Percentiles rank a stretch among this genome's conserved stretches.
These are phyloP conservation scores for Xylaria nigripes DNA, from an alignment of 495 filamentous ascomycete genomes.

Conservation along the genomic window DNA sequence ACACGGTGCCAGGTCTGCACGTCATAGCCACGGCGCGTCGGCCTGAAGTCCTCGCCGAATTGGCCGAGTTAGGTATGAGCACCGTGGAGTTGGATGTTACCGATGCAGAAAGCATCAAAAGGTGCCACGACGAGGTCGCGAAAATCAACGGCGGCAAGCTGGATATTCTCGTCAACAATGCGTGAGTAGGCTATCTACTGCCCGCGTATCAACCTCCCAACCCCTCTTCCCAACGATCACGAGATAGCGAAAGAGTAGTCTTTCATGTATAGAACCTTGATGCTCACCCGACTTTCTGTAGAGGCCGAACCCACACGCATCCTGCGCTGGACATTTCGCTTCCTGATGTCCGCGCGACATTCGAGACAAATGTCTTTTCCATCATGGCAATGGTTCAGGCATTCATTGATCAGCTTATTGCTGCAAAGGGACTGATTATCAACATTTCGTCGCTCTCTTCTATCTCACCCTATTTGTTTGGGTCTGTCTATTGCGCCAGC, in stretches of 20 bases:
- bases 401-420: constrained; percentile 46
- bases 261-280: not conserved
- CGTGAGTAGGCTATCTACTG: constrained; percentile 29
- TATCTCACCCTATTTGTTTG: constrained; percentile 39
- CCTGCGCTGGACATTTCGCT: constrained; percentile 48
- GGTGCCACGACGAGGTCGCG: constrained; percentile 38
- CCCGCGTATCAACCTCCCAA: not conserved
- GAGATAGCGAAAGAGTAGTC: not conserved
- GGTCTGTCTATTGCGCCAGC: constrained; percentile 43
- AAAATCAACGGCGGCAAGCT: constrained; percentile 48
- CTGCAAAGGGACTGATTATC: constrained; percentile 46
- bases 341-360: constrained; percentile 44
- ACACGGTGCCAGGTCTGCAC: constrained; percentile 33
- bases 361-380: constrained; percentile 58
- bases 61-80: constrained; percentile 40
- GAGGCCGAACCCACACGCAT: constrained; percentile 43
- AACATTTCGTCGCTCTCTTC: constrained; percentile 47
- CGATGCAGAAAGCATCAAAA: constrained; percentile 40
- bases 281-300: constrained; percentile 9
- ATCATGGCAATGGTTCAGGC: constrained; percentile 46
- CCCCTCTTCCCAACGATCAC: not conserved
- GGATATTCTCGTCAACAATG: constrained; percentile 63
- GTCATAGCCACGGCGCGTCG: constrained; percentile 49
- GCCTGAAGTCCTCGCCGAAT: constrained; percentile 34
- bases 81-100: constrained; percentile 44